Base-by-base conservation (phyloP, 2,329 filamentous ascomycete genomes). In the Graphilbum sp. region DNA sequence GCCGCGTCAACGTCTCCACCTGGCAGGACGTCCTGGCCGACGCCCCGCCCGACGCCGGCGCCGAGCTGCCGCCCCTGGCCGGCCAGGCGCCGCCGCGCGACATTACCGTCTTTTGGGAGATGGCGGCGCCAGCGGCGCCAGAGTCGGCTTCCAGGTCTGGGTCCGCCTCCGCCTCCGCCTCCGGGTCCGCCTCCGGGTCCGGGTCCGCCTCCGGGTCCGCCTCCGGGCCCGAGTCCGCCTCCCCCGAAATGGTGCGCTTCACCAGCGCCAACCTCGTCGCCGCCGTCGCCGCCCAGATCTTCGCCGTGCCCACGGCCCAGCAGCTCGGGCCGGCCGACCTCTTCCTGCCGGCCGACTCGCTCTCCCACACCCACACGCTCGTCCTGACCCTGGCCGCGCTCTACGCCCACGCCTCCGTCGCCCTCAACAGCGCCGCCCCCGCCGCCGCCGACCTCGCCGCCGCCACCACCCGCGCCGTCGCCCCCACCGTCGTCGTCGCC, bases 21-120 rank as follows among this genome's bases (percentile, higher is more conserved):
- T 98, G 88, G 87, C 83, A 93, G 51, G 83, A 95, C 42, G 70
- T 96, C 38, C 62, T 95, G 20, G 73, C 79, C 46, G 81, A 90
- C 44, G 67, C 69, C 46, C 75, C 75, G 16, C 59, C 63, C 21
- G 63, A 62, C 38, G 66, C 70, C 29, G 71, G 67, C 32, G 61
- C 61, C 8, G 72, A 83, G 17, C 64, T 94, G 12, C 83, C 83
- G 1, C 58, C 67, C 10, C 58, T 71, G 36, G 70, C 75, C 31
- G 67, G 66, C 19, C 70, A 69, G 41, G 53, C 57, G 19, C 58
- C 63, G 31, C 59, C 69, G 4, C 63, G 64, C 40, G 69, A 75
- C 35, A 53, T 81, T 13, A 61, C 83, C 34, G 68, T 75, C 30
- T 79, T 88, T 49, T 84, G 78, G 74, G 71, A 67, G 55, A n/a